phyloP scores from a whole-genome alignment of 139 green algal genomes.

The Micractinium conductrix region DNA sequence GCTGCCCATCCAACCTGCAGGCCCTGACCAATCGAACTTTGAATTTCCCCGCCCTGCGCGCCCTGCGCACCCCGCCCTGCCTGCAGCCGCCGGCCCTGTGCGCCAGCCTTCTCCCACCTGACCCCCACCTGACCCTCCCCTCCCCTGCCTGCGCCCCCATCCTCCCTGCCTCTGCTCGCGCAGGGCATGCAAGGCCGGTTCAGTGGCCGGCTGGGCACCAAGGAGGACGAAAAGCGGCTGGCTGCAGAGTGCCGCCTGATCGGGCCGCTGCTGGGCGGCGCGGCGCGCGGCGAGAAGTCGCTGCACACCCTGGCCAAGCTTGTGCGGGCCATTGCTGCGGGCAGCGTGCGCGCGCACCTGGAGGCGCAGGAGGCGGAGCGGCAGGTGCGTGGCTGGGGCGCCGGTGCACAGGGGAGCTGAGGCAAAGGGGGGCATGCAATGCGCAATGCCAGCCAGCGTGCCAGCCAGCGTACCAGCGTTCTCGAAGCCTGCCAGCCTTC shows the following conservation, averaged over 20 bases:
- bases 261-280: constrained; percentile 71
- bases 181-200: constrained; percentile 77
- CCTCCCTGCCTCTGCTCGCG: background rate
- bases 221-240: constrained; percentile 83
- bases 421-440: no score
- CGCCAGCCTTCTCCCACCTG: no score
- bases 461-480: background rate
- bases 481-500: background rate
- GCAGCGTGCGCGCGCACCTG: constrained; percentile 69
- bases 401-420: no score
- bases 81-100: no score
- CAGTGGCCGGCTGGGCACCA: constrained; percentile 81
- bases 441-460: no score
- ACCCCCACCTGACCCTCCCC: no score
- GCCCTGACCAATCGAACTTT: no score
- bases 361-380: constrained; percentile 46
- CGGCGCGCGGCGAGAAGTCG: constrained; percentile 70
- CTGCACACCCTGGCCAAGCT: constrained; percentile 86
- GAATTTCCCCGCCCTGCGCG: no score
- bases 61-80: no score
- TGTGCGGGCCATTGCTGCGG: constrained; percentile 79
- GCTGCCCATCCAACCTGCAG: no score
- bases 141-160: background rate
- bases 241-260: constrained; percentile 84
- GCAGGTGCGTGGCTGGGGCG: constrained; percentile 19